These are phyloP conservation scores for Astrocystis sublimbata DNA, from an alignment of 495 filamentous ascomycete species.

Conservation along the genomic window DNA sequence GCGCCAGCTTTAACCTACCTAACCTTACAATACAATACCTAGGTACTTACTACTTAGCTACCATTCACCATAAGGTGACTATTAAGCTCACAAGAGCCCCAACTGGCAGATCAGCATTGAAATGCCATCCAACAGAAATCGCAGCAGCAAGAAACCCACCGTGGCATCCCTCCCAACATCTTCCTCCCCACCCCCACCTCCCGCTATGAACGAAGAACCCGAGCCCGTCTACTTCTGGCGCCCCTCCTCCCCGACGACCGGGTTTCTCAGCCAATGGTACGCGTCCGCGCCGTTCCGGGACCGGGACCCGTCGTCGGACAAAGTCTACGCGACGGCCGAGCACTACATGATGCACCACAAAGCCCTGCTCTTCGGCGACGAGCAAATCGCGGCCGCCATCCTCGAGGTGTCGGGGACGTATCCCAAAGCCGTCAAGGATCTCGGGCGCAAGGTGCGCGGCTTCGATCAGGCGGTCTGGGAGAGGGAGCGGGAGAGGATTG, in stretches of 20 bases:
- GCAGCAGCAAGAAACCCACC: background rate
- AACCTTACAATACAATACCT: too few species aligned
- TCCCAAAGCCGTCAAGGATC: slow-evolving; percentile 50
- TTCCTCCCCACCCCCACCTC: background rate
- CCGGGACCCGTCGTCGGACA: slow-evolving; percentile 3
- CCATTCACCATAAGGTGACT: too few species aligned
- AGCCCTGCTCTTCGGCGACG: slow-evolving; percentile 55
- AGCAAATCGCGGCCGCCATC: slow-evolving; percentile 41
- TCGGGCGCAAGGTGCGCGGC: slow-evolving; percentile 57
- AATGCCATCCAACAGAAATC: slow-evolving; percentile 9
- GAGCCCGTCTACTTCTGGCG: slow-evolving; percentile 32
- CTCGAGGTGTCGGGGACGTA: slow-evolving; percentile 32
- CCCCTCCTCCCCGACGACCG: slow-evolving; percentile 24
- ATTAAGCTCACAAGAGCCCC: too few species aligned
- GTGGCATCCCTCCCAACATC: background rate
- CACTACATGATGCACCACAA: slow-evolving; percentile 68
- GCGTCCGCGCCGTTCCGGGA: slow-evolving; percentile 31
- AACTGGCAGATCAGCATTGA: too few species aligned
- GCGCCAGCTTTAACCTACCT: too few species aligned
- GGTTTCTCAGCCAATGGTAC: slow-evolving; percentile 42
- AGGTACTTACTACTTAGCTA: too few species aligned
- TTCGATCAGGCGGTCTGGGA: slow-evolving; percentile 60
- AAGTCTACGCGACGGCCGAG: slow-evolving; percentile 40
- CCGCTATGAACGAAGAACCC: background rate
- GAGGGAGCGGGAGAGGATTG: slow-evolving; percentile 53